Evolutionary conservation across 2,329 filamentous ascomycete genomes (phyloP).

Genomic region (Cladophialophora bantiana): DNA sequence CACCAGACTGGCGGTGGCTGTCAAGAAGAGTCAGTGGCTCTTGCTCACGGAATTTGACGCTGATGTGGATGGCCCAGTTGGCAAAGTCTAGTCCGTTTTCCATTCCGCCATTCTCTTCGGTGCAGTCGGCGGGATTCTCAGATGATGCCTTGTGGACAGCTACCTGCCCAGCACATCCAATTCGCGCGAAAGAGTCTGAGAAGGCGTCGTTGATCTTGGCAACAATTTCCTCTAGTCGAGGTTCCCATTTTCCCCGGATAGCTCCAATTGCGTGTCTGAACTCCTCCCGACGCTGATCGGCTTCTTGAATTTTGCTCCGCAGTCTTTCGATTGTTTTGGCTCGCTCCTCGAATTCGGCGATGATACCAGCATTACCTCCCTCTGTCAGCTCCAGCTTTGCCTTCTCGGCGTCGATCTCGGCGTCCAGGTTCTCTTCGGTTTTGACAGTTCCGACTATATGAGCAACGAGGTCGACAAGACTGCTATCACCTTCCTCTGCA

Average conservation of each 20-base stretch:
- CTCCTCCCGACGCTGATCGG: constrained; percentile 62
- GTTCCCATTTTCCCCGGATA: constrained; percentile 80
- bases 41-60: constrained; percentile 89
- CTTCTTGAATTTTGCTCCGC: constrained; percentile 48
- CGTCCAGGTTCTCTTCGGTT: constrained; percentile 69
- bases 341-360: constrained; percentile 77
- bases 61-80: constrained; percentile 90
- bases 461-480: constrained; percentile 25
- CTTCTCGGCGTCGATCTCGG: constrained; percentile 75
- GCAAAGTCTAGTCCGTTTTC: constrained; percentile 80
- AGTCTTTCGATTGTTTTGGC: constrained; percentile 72
- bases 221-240: constrained; percentile 77
- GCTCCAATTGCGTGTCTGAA: constrained; percentile 67
- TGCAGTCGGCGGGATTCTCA: constrained; percentile 45
- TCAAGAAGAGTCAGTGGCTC: constrained; percentile 86
- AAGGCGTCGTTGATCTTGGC: constrained; percentile 87
- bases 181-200: constrained; percentile 89
- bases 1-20: constrained; percentile 92
- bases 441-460: constrained; percentile 54
- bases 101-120: constrained; percentile 35
- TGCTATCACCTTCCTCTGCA: constrained; percentile 31
- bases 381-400: constrained; percentile 77
- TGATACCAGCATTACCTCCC: constrained; percentile 71
- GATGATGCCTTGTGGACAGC: constrained; percentile 73
- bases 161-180: constrained; percentile 92